Evolutionary conservation across 768 basidiomycete species (phyloP).

Genomic region (Neoboletus brunneissimus): DNA sequence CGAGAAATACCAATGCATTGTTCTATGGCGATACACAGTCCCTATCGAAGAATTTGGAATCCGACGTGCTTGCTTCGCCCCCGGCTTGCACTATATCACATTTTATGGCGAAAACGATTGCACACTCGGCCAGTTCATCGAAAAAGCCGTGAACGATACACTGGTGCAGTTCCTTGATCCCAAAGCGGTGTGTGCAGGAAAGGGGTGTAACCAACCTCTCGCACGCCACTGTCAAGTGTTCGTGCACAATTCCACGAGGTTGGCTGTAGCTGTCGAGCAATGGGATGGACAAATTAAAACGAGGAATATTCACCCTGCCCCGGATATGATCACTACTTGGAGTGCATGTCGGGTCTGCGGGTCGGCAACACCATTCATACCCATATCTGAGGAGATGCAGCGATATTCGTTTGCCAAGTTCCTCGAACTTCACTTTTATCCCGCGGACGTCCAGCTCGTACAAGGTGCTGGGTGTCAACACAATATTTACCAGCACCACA

Average conservation of each 20-base stretch:
- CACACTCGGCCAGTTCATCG: slow-evolving; percentile 92
- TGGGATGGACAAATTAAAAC: slow-evolving; percentile 79
- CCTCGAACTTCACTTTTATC: slow-evolving; percentile 94
- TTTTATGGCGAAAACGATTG: slow-evolving; percentile 94
- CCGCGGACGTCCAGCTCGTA: slow-evolving; percentile 79
- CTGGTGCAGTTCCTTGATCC: slow-evolving; percentile 68
- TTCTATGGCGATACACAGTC: slow-evolving; percentile 75
- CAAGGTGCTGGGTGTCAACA: slow-evolving; percentile 89
- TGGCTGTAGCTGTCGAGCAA: slow-evolving; percentile 85
- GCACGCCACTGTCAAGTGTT: slow-evolving; percentile 87
- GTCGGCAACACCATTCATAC: slow-evolving; percentile 82
- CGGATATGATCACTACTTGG: slow-evolving; percentile 87
- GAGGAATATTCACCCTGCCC: slow-evolving; percentile 52
- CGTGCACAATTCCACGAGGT: slow-evolving; percentile 81
- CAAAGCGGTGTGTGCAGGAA: slow-evolving; percentile 76
- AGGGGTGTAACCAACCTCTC: slow-evolving; percentile 78
- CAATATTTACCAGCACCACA: slow-evolving; percentile 90
- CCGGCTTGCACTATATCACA: slow-evolving; percentile 66
- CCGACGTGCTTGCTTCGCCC: slow-evolving; percentile 76
- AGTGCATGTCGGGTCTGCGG: slow-evolving; percentile 79
- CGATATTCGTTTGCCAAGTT: slow-evolving; percentile 95
- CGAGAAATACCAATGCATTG: slow-evolving; percentile 90
- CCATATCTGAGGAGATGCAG: slow-evolving; percentile 88
- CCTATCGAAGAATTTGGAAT: slow-evolving; percentile 65
- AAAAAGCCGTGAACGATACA: slow-evolving; percentile 68